These are phyloP conservation scores for Grifola frondosa DNA, from an alignment of 1,284 basidiomycete species.

Conservation along the genomic window DNA sequence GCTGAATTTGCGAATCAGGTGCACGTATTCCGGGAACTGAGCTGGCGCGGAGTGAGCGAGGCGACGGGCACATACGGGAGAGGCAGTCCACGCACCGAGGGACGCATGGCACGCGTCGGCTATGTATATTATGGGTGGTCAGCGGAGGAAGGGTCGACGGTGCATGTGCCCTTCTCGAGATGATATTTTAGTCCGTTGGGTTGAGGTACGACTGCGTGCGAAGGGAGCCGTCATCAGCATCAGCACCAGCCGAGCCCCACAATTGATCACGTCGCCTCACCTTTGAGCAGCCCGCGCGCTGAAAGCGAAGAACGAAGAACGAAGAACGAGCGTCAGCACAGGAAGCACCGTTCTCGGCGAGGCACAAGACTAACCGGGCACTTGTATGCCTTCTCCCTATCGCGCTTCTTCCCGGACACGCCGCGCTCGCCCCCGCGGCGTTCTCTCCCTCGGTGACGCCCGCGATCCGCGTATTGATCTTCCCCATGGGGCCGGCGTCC, in stretches of 20 bases:
- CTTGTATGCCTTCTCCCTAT: conserved; percentile 38
- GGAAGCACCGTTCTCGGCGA: not conserved
- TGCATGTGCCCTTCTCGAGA: conserved; percentile 59
- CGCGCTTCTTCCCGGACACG: conserved; percentile 14
- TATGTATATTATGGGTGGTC: no score
- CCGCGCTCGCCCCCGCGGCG: conserved; percentile 2
- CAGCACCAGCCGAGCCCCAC: not conserved
- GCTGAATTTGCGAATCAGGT: no score
- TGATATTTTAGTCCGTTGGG: conserved; percentile 66
- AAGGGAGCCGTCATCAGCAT: conserved; percentile 5
- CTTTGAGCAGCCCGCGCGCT: conserved; percentile 35
- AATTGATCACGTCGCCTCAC: conserved; percentile 20
- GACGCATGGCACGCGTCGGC: conserved; percentile 8
- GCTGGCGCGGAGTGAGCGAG: conserved; percentile 2
- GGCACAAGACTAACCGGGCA: conserved; percentile 34
- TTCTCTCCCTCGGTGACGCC: conserved; percentile 8
- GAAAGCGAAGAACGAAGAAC: conserved; percentile 5
- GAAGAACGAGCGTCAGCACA: not conserved
- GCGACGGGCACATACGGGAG: conserved; percentile 2
- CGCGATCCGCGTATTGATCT: conserved; percentile 4
- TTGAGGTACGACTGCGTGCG: conserved; percentile 51
- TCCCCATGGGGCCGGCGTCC: conserved; percentile 9
- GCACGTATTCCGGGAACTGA: no score
- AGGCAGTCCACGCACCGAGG: conserved; percentile 3
- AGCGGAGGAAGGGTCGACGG: conserved; percentile 37